phyloP scores from a whole-genome alignment of 2,329 filamentous ascomycete species.

The Nemania bipapillata region DNA sequence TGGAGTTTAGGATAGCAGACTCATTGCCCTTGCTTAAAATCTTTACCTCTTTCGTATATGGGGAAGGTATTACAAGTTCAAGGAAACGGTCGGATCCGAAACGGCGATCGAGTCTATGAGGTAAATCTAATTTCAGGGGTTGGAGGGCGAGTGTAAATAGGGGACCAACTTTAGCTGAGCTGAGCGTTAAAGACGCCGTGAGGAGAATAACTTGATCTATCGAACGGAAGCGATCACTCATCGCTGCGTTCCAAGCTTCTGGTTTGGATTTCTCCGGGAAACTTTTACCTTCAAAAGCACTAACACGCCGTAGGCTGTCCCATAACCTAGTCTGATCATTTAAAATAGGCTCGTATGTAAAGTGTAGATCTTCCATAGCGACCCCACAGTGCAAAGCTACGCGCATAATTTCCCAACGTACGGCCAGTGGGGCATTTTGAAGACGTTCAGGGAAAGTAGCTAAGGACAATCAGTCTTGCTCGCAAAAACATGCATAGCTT shows the following conservation, averaged over 20 bases:
- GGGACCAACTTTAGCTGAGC: constrained; percentile 51
- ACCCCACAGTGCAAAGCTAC: constrained; percentile 60
- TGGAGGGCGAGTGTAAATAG: constrained; percentile 61
- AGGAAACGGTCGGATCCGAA: constrained; percentile 70
- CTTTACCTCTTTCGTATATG: constrained; percentile 50
- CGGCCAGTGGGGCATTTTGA: constrained; percentile 59
- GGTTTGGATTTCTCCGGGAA: constrained; percentile 61
- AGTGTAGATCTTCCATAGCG: constrained; percentile 53
- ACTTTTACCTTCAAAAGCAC: constrained; percentile 56
- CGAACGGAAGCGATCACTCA: constrained; percentile 52
- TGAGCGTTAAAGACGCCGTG: constrained; percentile 56
- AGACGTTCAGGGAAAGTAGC: constrained; percentile 55
- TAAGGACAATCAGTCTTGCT: constrained; percentile 33
- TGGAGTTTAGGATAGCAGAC: constrained; percentile 28
- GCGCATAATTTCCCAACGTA: constrained; percentile 65
- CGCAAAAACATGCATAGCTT: background rate
- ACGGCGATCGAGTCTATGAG: constrained; percentile 64
- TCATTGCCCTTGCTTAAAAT: constrained; percentile 47
- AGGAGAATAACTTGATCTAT: constrained; percentile 57
- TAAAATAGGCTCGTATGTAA: constrained; percentile 56
- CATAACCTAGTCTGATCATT: constrained; percentile 59
- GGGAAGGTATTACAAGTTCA: constrained; percentile 62
- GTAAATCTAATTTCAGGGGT: constrained; percentile 60
- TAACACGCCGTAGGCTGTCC: constrained; percentile 54
- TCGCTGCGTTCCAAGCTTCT: constrained; percentile 60